A percentile compares a stretch with the other conserved stretches of the same genome.
These are phyloP conservation scores for Isabelozyma heimii DNA, from an alignment of 805 yeast genomes.

Conservation along the genomic window DNA sequence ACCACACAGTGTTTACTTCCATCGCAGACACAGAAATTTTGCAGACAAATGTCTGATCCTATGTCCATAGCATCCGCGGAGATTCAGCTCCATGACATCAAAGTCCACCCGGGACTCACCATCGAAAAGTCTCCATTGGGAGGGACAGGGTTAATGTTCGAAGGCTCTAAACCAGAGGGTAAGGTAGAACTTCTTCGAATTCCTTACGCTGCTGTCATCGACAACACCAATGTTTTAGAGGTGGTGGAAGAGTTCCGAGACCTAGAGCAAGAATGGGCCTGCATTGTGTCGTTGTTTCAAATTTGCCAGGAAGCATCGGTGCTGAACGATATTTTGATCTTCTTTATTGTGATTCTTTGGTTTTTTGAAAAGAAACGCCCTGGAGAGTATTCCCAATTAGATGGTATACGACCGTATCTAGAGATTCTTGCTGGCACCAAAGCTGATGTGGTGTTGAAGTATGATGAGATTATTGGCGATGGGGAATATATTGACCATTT, in stretches of 20 bases:
- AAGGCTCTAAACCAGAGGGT: background rate
- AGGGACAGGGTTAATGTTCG: conserved; percentile 24
- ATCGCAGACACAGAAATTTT: too few species aligned
- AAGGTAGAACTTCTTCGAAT: conserved; percentile 6
- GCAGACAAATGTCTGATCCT: too few species aligned
- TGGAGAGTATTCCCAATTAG: background rate
- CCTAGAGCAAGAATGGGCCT: background rate
- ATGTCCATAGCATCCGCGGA: background rate
- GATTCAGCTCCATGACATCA: conserved; percentile 5
- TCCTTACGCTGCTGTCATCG: background rate
- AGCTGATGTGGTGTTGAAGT: background rate
- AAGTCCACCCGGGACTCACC: conserved; percentile 10
- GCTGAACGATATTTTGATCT: background rate
- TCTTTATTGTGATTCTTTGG: background rate
- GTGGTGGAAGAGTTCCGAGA: background rate
- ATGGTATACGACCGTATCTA: background rate
- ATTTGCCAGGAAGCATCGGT: background rate
- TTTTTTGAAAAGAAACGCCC: background rate
- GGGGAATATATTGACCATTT: background rate
- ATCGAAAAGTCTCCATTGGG: conserved; percentile 22
- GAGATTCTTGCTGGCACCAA: background rate
- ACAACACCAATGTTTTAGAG: background rate
- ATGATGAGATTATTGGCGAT: background rate
- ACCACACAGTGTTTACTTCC: too few species aligned
- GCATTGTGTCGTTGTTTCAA: background rate